phyloP scores from a whole-genome alignment of 352 stramenopile species.

The Globisporangium cederbergense region DNA sequence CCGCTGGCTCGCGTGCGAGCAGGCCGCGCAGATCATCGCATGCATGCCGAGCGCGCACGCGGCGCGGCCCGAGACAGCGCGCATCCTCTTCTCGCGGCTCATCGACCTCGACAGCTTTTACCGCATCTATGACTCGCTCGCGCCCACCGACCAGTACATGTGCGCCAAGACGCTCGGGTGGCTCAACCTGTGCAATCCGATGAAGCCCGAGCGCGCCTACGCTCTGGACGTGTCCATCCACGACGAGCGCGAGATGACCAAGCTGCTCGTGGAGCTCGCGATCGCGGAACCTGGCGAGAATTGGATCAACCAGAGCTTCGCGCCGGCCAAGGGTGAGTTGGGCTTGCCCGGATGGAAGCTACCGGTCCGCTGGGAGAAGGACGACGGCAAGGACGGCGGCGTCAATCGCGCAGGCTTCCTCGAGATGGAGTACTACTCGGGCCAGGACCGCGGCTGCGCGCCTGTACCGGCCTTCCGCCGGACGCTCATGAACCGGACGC shows the following conservation, averaged over 20 bases:
- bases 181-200: constrained; percentile 82
- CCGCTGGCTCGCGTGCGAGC: constrained; percentile 68
- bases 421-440: constrained; percentile 74
- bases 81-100: constrained; percentile 69
- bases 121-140: constrained; percentile 52
- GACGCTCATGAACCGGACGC: constrained; percentile 48
- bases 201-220: constrained; percentile 66
- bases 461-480: constrained; percentile 54
- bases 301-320: constrained; percentile 81
- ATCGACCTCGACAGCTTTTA: constrained; percentile 73
- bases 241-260: constrained; percentile 79
- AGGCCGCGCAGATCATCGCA: constrained; percentile 65
- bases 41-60: constrained; percentile 68
- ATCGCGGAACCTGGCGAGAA: constrained; percentile 80
- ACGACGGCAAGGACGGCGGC: constrained; percentile 62
- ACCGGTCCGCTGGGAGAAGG: constrained; percentile 73
- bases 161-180: constrained; percentile 54
- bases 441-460: constrained; percentile 55
- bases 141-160: constrained; percentile 39
- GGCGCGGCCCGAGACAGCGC: constrained; percentile 58
- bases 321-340: constrained; percentile 38
- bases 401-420: constrained; percentile 68
- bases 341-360: constrained; percentile 79
- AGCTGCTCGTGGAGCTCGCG: constrained; percentile 74
- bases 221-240: constrained; percentile 61